Conservation (phyloP, 305 asterid species). For the Ilex paraguariensis region DNA sequence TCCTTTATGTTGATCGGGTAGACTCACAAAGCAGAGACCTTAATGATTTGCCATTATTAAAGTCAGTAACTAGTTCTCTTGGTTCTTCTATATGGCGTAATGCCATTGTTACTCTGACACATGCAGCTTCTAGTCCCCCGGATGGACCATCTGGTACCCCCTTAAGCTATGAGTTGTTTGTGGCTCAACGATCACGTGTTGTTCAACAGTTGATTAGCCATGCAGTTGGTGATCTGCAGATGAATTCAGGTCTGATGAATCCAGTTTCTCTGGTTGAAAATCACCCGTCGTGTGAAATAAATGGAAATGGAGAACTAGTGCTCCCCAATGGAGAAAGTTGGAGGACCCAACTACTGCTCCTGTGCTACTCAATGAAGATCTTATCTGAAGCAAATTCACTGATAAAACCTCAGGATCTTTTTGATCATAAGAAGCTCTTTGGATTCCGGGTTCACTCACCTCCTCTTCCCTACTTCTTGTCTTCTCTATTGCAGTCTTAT, state of each 20-base stretch:
- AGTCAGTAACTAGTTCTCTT: constrained; percentile 43
- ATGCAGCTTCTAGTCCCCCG: constrained; percentile 60
- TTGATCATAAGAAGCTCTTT: constrained; percentile 16
- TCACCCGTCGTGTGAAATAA: constrained; percentile 18
- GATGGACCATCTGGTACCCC: constrained; percentile 59
- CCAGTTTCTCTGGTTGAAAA: constrained; percentile 68
- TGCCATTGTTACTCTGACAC: constrained; percentile 59
- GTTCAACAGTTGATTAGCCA: constrained; percentile 44
- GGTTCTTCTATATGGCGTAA: constrained; percentile 71
- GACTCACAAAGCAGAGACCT: constrained; percentile 43
- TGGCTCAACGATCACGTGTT: constrained; percentile 33
- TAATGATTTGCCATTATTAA: constrained; percentile 54
- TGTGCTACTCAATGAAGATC: constrained; percentile 63
- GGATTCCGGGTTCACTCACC: constrained; percentile 21
- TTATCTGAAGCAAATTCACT: constrained; percentile 43
- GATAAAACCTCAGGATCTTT: constrained; percentile 15
- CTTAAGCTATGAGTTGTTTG: constrained; percentile 38
- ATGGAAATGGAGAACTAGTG: constrained; percentile 23
- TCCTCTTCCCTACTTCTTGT: constrained; percentile 22
- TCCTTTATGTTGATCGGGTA: constrained; percentile 74
- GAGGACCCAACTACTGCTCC: constrained; percentile 50
- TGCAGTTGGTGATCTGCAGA: constrained; percentile 25
- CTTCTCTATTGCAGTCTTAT: constrained; percentile 37
- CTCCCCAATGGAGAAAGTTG: constrained; percentile 41
- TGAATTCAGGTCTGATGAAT: constrained; percentile 18